Base-by-base conservation (phyloP, 768 basidiomycete genomes). In the Tremella fuciformis region DNA sequence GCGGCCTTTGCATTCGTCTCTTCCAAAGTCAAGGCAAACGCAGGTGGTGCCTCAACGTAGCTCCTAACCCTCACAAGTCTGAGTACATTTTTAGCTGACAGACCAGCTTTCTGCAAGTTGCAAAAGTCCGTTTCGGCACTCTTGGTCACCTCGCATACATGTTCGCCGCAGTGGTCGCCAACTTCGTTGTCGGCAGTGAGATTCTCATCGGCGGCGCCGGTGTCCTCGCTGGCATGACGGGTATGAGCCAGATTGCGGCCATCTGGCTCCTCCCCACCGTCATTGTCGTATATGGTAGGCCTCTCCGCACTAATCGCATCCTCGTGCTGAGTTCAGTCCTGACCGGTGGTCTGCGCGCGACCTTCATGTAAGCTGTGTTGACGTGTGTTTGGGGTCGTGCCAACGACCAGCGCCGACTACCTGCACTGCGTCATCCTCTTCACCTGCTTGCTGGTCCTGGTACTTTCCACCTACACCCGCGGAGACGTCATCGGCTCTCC, bases 401-500 rank as follows among this genome's bases (percentile, higher is more conserved):
- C 66, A 56, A 79, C 77, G 63, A 53, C 55, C 68, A 69, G 57
- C 58, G 71, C 39, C 58, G 55, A 22, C 29, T 34, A 51, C 25
- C 49, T 53, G 9, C 22, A 19, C 18, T 34, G 37, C 6, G 25
- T 26, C n/a, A 19, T 13, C 21, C 26, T 42, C 21, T 34, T 3
- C 2, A 7, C 13, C 16, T 26, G 38, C 22, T 7, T 26, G 39
- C 9, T 54, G 6, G 29, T 34, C 6, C 29, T 34, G 29, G 29
- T 34, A 4, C 29, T 34, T 34, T 22, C 24, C 49, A 39, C 47
- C 26, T 39, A 76, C 39, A 76, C 61, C 65, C 63, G 80, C 70
- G 77, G 42, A 1, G 76, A 77, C 3, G 74, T 76, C 7, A 74
- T 81, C 13, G 81, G 81, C 6, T 79, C 78, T 44, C 78, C 80